These are phyloP conservation scores for Sporothrix sp. DNA, from an alignment of 2,329 filamentous ascomycete genomes.

Conservation along the genomic window DNA sequence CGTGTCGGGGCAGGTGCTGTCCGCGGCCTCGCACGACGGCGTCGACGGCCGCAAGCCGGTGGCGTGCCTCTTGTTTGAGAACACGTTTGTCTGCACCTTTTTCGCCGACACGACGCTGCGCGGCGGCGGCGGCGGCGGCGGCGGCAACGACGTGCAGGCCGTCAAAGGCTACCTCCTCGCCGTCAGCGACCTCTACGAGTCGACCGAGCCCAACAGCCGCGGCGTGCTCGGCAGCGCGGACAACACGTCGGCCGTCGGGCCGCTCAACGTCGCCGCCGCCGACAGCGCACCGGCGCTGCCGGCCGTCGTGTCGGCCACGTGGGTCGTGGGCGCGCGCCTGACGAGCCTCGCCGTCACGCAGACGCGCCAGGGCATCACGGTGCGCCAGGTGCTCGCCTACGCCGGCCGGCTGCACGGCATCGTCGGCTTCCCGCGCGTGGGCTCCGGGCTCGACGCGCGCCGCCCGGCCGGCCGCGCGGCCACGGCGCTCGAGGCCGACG, in stretches of 20 bases:
- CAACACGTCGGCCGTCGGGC: slow-evolving; percentile 71
- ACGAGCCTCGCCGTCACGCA: slow-evolving; percentile 73
- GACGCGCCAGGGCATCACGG: slow-evolving; percentile 85
- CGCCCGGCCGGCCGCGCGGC: slow-evolving; percentile 79
- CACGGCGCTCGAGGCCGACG: slow-evolving; percentile 67
- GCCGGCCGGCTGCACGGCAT: slow-evolving; percentile 65
- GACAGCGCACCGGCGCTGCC: slow-evolving; percentile 42
- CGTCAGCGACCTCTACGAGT: slow-evolving; percentile 85
- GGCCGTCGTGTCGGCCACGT: slow-evolving; percentile 69
- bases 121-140: not conserved
- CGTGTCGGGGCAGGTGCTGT: slow-evolving; percentile 70
- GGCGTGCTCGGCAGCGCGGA: slow-evolving; percentile 43
- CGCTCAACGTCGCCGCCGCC: slow-evolving; percentile 37
- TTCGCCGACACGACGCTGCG: slow-evolving; percentile 39
- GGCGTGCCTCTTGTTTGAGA: slow-evolving; percentile 74
- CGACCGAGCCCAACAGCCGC: slow-evolving; percentile 70
- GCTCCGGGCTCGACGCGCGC: slow-evolving; percentile 66
- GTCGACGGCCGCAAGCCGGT: slow-evolving; percentile 68
- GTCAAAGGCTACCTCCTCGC: slow-evolving; percentile 81
- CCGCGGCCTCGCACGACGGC: slow-evolving; percentile 58
- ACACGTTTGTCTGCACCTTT: slow-evolving; percentile 89
- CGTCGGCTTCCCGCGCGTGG: slow-evolving; percentile 60
- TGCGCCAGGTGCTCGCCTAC: slow-evolving; percentile 69
- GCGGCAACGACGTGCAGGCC: slow-evolving; percentile 36
- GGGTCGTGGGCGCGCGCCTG: slow-evolving; percentile 70